These are phyloP conservation scores for Plasmodium fragile DNA, from an alignment of 169 alveolate genomes.

Conservation along the genomic window DNA sequence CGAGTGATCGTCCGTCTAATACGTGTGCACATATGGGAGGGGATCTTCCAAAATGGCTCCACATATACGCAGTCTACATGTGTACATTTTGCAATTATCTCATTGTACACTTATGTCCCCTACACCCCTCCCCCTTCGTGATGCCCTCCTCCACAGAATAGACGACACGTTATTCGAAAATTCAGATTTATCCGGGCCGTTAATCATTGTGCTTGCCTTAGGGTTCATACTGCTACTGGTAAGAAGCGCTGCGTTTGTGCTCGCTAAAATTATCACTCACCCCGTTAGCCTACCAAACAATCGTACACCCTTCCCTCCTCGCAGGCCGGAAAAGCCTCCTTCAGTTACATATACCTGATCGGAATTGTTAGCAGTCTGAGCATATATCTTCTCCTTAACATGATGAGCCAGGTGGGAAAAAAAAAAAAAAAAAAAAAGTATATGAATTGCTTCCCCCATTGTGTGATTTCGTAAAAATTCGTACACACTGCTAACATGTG, in stretches of 20 bases:
- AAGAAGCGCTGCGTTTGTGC: slow-evolving; percentile 36
- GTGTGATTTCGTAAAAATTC: background rate
- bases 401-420: slow-evolving; percentile 79
- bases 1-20: background rate
- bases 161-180: slow-evolving; percentile 76
- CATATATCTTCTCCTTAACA: slow-evolving; percentile 77
- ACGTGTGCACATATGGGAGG: background rate
- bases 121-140: background rate
- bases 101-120: background rate
- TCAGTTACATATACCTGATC: slow-evolving; percentile 86
- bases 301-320: background rate
- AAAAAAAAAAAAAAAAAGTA: background rate
- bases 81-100: background rate
- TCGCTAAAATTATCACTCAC: background rate
- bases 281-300: background rate
- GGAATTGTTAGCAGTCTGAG: slow-evolving; percentile 86
- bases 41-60: background rate
- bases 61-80: background rate
- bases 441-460: background rate
- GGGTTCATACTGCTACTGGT: slow-evolving; percentile 84
- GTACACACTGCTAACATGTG: slow-evolving; percentile 10
- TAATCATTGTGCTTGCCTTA: slow-evolving; percentile 80
- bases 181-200: slow-evolving; percentile 88
- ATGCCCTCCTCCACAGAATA: too few species aligned
- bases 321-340: slow-evolving; percentile 79